These are phyloP conservation scores for Blastobotrys arbuscula DNA, from an alignment of 1,139 yeast genomes.

Conservation along the genomic window DNA sequence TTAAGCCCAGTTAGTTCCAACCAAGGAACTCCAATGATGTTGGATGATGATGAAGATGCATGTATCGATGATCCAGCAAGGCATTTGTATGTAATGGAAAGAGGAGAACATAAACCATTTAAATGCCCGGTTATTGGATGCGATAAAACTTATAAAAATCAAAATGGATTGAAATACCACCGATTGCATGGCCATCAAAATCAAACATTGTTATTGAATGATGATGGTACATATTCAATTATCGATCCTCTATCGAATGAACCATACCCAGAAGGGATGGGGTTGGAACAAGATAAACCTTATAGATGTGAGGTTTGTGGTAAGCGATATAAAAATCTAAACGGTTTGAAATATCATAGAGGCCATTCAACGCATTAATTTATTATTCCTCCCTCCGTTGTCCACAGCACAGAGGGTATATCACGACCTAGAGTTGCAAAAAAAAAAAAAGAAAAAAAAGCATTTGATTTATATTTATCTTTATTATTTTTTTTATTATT, in stretches of 20 bases:
- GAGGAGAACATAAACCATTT: constrained; percentile 89
- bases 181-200: constrained; percentile 96
- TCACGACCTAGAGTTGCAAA: too few species aligned
- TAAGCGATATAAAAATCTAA: constrained; percentile 89
- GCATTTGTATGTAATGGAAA: constrained; percentile 85
- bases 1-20: constrained; percentile 40
- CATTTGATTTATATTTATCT: too few species aligned
- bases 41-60: constrained; percentile 41
- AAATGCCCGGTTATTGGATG: constrained; percentile 98
- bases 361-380: constrained; percentile 95
- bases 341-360: constrained; percentile 93
- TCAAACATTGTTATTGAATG: constrained; percentile 82
- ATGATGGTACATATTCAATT: constrained; percentile 88
- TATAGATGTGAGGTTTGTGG: constrained; percentile 98
- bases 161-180: constrained; percentile 94
- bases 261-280: constrained; percentile 84
- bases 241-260: constrained; percentile 90
- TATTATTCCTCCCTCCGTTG: too few species aligned
- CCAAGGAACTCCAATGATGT: constrained; percentile 22
- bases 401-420: too few species aligned
- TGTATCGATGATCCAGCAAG: constrained; percentile 78
- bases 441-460: too few species aligned
- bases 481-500: too few species aligned
- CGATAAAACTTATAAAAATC: constrained; percentile 94
- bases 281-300: constrained; percentile 96